phyloP scores from a whole-genome alignment of 2,329 filamentous ascomycete genomes.

The Sclerotinia minor region DNA sequence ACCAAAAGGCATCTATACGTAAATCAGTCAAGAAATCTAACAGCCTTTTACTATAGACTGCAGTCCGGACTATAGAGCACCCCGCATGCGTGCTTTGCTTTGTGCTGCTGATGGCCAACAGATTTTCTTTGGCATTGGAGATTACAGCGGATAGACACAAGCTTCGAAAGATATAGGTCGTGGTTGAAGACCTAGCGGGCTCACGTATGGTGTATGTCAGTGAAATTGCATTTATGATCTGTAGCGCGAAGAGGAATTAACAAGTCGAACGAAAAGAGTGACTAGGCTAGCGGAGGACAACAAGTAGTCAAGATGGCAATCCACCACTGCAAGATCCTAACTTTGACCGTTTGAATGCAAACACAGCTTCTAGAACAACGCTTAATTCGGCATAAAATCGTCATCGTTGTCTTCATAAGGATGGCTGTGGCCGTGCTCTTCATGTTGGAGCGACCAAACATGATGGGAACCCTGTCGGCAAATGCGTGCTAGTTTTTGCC shows the following conservation, averaged over 20 bases:
- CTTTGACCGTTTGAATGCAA: not conserved
- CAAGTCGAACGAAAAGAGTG: not conserved
- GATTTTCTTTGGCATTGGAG: too few species aligned
- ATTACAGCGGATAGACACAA: not conserved
- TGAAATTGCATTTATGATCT: not conserved
- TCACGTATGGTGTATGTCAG: not conserved
- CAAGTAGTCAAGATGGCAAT: not conserved
- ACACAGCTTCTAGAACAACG: not conserved
- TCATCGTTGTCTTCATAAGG: not conserved
- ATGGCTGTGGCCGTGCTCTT: not conserved
- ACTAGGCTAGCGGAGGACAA: not conserved
- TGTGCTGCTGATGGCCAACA: not conserved
- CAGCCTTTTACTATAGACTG: too few species aligned
- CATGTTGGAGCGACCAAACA: not conserved
- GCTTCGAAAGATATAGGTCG: not conserved
- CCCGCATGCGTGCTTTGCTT: not conserved
- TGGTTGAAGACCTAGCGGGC: not conserved
- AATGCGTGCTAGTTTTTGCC: not conserved
- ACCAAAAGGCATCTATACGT: too few species aligned
- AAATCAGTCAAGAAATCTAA: too few species aligned
- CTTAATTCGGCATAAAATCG: not conserved
- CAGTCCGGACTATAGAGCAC: too few species aligned
- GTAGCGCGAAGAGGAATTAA: not conserved
- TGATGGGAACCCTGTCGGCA: not conserved
- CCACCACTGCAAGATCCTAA: not conserved